phyloP scores from a whole-genome alignment of 192 early-diverging fungal genomes.

The Diversispora epigaea region DNA sequence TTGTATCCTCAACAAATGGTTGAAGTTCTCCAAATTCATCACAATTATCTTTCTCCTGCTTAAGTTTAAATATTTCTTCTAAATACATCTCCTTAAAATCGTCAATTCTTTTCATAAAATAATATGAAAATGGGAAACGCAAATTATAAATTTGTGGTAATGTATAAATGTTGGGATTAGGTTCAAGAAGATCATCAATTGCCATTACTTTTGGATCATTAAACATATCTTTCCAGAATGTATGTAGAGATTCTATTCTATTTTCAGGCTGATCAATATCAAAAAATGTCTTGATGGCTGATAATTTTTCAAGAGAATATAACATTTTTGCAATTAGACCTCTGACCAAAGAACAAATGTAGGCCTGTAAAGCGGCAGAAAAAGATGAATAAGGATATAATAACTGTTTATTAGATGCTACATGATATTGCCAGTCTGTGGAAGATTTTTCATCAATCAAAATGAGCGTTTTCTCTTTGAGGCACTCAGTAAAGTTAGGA shows the following conservation, averaged over 20 bases:
- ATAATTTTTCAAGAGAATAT: constrained; percentile 28
- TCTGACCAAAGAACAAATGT: constrained; percentile 20
- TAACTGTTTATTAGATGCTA: constrained; percentile 19
- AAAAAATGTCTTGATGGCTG: constrained; percentile 13
- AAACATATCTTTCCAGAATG: constrained; percentile 13
- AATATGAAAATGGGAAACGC: constrained; percentile 29
- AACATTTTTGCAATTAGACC: constrained; percentile 24
- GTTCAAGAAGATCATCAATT: neutral
- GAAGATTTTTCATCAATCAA: constrained; percentile 15
- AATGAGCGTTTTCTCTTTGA: constrained; percentile 7
- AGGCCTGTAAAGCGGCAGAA: constrained; percentile 5
- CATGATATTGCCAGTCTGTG: constrained; percentile 20
- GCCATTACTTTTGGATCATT: neutral
- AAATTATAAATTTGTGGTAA: constrained; percentile 6
- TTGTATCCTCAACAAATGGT: neutral
- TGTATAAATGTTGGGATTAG: neutral
- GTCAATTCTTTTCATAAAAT: constrained; percentile 32
- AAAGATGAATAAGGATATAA: constrained; percentile 26
- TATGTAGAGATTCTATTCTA: neutral
- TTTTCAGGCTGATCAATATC: neutral
- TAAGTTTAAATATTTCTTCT: constrained; percentile 1
- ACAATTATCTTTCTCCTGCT: constrained; percentile 12
- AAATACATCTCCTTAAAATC: constrained; percentile 5
- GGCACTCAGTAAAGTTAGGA: neutral
- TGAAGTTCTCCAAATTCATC: constrained; percentile 24